Evolutionary conservation across 352 stramenopile genomes (phyloP).

Genomic region (Phytophthora sp.): DNA sequence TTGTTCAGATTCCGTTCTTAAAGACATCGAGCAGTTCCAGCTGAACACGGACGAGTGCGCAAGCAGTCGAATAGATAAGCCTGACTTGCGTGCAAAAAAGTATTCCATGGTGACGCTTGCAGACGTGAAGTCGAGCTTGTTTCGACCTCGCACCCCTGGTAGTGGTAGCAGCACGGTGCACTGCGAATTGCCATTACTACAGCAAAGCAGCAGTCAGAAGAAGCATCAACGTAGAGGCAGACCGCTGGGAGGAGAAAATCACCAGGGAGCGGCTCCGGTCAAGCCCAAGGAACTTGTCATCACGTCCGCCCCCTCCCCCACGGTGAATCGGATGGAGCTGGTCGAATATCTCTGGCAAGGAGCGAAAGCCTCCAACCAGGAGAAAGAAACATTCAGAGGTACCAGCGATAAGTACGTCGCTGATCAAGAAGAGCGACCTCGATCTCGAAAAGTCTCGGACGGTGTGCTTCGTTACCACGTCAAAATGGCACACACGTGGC

Average conservation of each 20-base stretch:
- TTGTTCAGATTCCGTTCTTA: slow-evolving; percentile 47
- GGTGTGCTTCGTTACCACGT: slow-evolving; percentile 63
- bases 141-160: slow-evolving; percentile 30
- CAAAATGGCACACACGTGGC: slow-evolving; percentile 69
- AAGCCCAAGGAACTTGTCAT: slow-evolving; percentile 33
- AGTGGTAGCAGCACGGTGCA: slow-evolving; percentile 36
- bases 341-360: slow-evolving; percentile 32
- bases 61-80: slow-evolving; percentile 21
- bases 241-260: not conserved
- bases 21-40: slow-evolving; percentile 59
- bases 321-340: slow-evolving; percentile 19
- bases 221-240: slow-evolving; percentile 6
- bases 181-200: slow-evolving; percentile 36
- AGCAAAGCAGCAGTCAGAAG: slow-evolving; percentile 8
- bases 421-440: slow-evolving; percentile 13
- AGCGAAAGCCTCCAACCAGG: slow-evolving; percentile 23
- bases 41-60: slow-evolving; percentile 23
- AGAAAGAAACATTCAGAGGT: slow-evolving; percentile 17
- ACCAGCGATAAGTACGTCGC: slow-evolving; percentile 1
- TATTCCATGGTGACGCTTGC: slow-evolving; percentile 62
- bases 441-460: slow-evolving; percentile 8
- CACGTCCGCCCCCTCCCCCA: slow-evolving; percentile 17
- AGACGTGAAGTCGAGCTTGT: slow-evolving; percentile 44
- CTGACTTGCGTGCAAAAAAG: slow-evolving; percentile 21
- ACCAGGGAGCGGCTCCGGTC: not conserved